A percentile compares a stretch with the other conserved stretches of the same genome.
Conservation (phyloP, 116 monocot genomes). For the Trichopus zeylanicus region DNA sequence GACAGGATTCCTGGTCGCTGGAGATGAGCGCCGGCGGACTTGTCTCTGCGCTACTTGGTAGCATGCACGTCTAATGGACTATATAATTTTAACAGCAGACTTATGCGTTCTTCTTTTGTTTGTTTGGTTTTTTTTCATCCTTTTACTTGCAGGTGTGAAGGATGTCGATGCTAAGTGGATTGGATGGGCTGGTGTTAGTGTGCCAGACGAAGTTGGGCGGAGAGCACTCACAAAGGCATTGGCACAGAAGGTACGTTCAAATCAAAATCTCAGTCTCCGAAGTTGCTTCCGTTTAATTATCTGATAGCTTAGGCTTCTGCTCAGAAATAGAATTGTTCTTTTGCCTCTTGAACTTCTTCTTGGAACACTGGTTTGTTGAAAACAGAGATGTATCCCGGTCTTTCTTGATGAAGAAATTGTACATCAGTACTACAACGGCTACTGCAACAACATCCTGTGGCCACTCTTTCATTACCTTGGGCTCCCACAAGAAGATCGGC, state of each 20-base stretch:
- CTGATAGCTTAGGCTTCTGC: neutral
- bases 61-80: neutral
- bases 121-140: neutral
- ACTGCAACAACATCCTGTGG: slow-evolving; percentile 98
- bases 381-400: slow-evolving; percentile 96
- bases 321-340: neutral
- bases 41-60: slow-evolving; percentile 90
- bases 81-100: neutral
- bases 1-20: slow-evolving; percentile 80
- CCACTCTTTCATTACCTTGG: slow-evolving; percentile 96
- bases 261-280: neutral
- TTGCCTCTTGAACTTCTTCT: slow-evolving; percentile 1
- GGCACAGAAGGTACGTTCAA: slow-evolving; percentile 61
- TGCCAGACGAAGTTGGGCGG: slow-evolving; percentile 86
- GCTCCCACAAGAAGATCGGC: slow-evolving; percentile 88
- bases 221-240: slow-evolving; percentile 74
- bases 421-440: slow-evolving; percentile 96
- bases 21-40: slow-evolving; percentile 92
- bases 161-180: slow-evolving; percentile 98
- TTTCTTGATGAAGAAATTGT: slow-evolving; percentile 98
- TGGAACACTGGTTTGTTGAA: slow-evolving; percentile 7
- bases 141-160: slow-evolving; percentile 52
- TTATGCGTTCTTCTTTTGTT: neutral
- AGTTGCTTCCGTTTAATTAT: slow-evolving; percentile 1
- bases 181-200: slow-evolving; percentile 98